Base-by-base conservation (phyloP, 2,329 filamentous ascomycete genomes). In the Triangularia verruculosa region DNA sequence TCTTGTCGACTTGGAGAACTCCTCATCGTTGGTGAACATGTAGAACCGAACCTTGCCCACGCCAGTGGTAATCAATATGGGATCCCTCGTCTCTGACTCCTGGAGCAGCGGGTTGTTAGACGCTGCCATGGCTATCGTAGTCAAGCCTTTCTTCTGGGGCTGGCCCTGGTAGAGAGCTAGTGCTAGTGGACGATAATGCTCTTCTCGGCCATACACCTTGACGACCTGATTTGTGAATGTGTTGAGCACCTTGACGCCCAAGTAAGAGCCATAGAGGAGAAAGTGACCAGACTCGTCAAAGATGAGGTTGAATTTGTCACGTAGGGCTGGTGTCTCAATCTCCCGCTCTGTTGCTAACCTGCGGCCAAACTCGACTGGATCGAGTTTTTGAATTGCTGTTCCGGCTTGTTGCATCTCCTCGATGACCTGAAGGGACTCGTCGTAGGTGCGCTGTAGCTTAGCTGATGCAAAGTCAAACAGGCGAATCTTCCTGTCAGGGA, bases 201-300 rank as follows among this genome's bases (percentile, higher is more conserved):
- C 95, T 57, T 98, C 94, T 71, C 89, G 90, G 53, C 91, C 95
- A 76, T 94, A 98, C 1, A 95, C 85, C 74, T 93, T 93, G 66
- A 97, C 89, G 1, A 97, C 88, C 65, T 92, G 87, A 77, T 99
- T 98, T 15, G 95, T 97, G 72, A 93, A 89, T 0, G 92, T 97
- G 78, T 99, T 99, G 75, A 99, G 85, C 24, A 98, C 93, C 78
- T 99, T 99, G 72, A 94, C 86, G 22, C 96, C 95, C 51, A 94
- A 80, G 70, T 99, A 89, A 11, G 93, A 96, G 32, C 95, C 95
- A 72, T 97, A 99, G 34, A 97, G 80, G 67, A 99, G 87, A 76
- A 99, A 99, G 75, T 99, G 88, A 4, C 93, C 91, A 1, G 93
- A 97, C 78, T 99, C 95, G 74, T 99, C 95, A 74, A 98, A 99